Base-by-base conservation (phyloP, 257 asterid species). In the Ilex aquifolium region DNA sequence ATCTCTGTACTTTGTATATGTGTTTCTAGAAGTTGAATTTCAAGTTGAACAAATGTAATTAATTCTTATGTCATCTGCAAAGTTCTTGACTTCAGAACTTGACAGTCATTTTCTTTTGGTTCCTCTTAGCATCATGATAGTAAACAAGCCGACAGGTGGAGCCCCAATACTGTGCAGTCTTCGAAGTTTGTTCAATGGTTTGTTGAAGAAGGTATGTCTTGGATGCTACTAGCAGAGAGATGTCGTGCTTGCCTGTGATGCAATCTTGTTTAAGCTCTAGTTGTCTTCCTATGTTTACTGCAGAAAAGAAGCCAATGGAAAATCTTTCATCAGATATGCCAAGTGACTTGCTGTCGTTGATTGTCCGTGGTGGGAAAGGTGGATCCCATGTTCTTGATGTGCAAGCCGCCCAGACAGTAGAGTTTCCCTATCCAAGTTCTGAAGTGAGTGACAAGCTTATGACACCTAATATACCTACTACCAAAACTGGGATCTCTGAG, bases 131-230 rank as follows among this genome's bases (percentile, higher is more conserved):
- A 65, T 74, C 71, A 67, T 44, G 83, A 53, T 54, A 60, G 63
- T 72, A 79, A 77, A 60, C 74, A 76, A 46, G 88, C 74, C 59
- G 91, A 79, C 40, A 59, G 74, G 63, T 67, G 83, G 85, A 73
- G 67, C 76, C 76, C 82, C 60, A 72, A 61, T 32, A 36, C 83
- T 67, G 78, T 53, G 40, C 82, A 74, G 50, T 78, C 94, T 4
- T 88, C 97, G 3, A 91, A 88, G 80, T 80, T 91, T 78, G 87
- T 89, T 65, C 89, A 69, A 60, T 91, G 95, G 97, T 91, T 91
- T 76, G 77, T 60, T 17, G 90, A 78, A 78, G 97, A 88, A 78
- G 97, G 97, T 91, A 73, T 39, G 60, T 48, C 1, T 49, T 49
- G 14, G 2, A n/a, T 64, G 54, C 59, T 59, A 10, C 29, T 15